Evolutionary conservation across 2,329 filamentous ascomycete genomes (phyloP), one percentile per base, ranked within the genome.

Genomic region (Fusarium pseudocircinatum): DNA sequence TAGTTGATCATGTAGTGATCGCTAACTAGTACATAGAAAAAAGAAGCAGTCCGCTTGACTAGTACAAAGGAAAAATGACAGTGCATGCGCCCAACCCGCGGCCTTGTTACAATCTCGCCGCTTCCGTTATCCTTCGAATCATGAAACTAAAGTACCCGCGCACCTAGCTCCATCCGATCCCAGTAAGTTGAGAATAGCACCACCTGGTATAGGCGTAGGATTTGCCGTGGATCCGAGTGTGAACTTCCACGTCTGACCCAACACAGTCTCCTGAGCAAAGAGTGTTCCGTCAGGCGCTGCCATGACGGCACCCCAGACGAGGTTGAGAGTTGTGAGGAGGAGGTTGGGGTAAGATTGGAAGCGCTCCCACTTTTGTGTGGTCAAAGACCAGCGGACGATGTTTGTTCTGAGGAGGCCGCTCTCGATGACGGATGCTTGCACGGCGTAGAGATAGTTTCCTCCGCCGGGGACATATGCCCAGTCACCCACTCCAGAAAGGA

Each of bases 391-490:
- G 0, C 74, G 69, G 1, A 73, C 54, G 3, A 76, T 40, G 8
- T 72, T 76, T 14, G 63, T 73, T 16, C 36, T 18, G 0, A 67
- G 15, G 4, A 70, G 39, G 4, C 64, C 66, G 0, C 13, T 28
- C 8, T 60, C 46, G 9, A 72, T n/a, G 4, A 57, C 22, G 0
- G 71, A 72, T 4, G 56, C 46, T 6, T 76, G 73, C 1, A 72
- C 14, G 0, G 75, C 52, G 7, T 75, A 77, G 15, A 77, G 67
- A 5, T 63, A 75, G 28, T 54, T 49, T 15, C 73, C 73, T 6
- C 68, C 70, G 0, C 73, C 70, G 0, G 73, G 75, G 2, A 77
- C 66, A 4, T 66, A 77, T 5, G 59, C 60, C 75, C 75, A 77
- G 20, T 77, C 75, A 0, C 62, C 57, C 0, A 74, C 62, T 4